Base-by-base conservation (phyloP, 2,329 filamentous ascomycete species). In the Penicillium janthinellum region DNA sequence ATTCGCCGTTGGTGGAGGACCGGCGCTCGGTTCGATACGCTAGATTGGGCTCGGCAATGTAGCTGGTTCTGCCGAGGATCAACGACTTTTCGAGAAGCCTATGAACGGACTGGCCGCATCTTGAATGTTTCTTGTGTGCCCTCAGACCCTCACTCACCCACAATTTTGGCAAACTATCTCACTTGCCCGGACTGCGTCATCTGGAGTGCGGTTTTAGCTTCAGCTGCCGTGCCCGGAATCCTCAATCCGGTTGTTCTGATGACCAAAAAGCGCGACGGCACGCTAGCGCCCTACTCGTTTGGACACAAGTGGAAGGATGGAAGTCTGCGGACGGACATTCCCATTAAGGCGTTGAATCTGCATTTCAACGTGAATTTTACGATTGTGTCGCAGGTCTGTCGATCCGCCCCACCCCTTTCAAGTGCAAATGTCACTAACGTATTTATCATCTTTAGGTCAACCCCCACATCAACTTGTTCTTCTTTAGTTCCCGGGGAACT, bases 241-340 rank as follows among this genome's bases (percentile, higher is more conserved):
- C 81, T 98, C 38, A 98, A 98, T 71, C 95, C 95, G 0, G 94
- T 99, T 1, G 86, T 99, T 7, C 91, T 91, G 81, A 93, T 96
- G 88, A 88, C 87, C 82, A 96, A 96, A 79, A 90, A 85, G 55
- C 82, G 83, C 17, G 86, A 92, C 60, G 93, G 92, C 1, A 87
- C 82, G 2, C 82, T 99, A 4, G 86, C 87, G 0, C 95, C 95
- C 0, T 99, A 96, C 76, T 96, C 91, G 0, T 99, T 99, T 72
- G 95, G 95, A 0, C 93, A 98, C 81, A 98, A 98, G 78, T 99
- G 95, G 95, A 99, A 99, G 77, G 95, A 99, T 74, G 95, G 95
- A 55, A 95, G 90, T 67, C 79, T 99, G 56, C 86, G 95, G 39
- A 99, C 95, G 1, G 95, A 99, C 71, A 97, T 99, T 31, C 95